Percentiles rank a stretch among this genome's conserved stretches.
These are phyloP conservation scores for Solanum rostratum DNA, from an alignment of 257 asterid species.

Conservation along the genomic window DNA sequence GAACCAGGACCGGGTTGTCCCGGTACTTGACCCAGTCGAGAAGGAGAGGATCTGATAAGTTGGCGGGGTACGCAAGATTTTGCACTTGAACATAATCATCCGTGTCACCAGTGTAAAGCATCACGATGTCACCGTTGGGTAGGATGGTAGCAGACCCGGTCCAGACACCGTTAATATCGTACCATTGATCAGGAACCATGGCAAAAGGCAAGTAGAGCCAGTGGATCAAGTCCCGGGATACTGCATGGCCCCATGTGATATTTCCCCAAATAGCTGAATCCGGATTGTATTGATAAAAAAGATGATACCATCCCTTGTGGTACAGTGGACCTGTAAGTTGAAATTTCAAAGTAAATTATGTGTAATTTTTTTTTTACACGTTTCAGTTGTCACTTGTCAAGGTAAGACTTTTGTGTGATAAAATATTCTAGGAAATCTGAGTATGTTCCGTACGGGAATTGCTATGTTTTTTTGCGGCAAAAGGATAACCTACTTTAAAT, in stretches of 20 bases:
- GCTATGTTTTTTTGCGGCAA: not conserved
- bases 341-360: not conserved
- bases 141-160: conserved; percentile 81
- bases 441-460: not conserved
- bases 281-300: conserved; percentile 81
- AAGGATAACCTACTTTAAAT: not conserved
- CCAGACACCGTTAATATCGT: conserved; percentile 79
- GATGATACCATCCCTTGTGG: conserved; percentile 80
- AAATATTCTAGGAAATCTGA: not conserved
- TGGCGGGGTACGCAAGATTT: conserved; percentile 67
- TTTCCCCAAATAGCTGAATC: conserved; percentile 77
- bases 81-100: conserved; percentile 56
- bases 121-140: conserved; percentile 52
- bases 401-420: not conserved
- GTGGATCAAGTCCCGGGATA: conserved; percentile 60
- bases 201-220: conserved; percentile 71
- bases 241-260: conserved; percentile 85
- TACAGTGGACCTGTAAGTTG: conserved; percentile 48
- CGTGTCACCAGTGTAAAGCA: conserved; percentile 71
- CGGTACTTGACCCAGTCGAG: conserved; percentile 58
- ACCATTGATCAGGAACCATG: conserved; percentile 62
- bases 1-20: conserved; percentile 55
- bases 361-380: not conserved
- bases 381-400: not conserved
- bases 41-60: conserved; percentile 68